A percentile compares a stretch with the other conserved stretches of the same genome.
Evolutionary conservation across 331 rosid genomes (phyloP).

Genomic region (Pyrus hybrid): DNA sequence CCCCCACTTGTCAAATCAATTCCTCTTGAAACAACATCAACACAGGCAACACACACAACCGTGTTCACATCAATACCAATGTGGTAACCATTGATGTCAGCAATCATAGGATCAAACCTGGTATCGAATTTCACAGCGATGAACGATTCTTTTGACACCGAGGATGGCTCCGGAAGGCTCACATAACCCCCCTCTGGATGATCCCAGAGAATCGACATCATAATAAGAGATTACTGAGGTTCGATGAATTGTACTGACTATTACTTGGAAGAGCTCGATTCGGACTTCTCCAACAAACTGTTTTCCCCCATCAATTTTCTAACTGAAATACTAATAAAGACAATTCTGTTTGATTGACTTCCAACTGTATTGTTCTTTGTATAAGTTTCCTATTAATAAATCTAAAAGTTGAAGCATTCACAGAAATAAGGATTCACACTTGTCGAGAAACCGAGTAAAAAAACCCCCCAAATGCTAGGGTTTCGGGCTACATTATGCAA

Average conservation of each 20-base stretch:
- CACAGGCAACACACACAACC: slow-evolving; percentile 33
- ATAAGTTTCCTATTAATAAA: not conserved
- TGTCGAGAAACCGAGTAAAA: not conserved
- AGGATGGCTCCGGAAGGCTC: too few species aligned
- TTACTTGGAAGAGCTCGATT: too few species aligned
- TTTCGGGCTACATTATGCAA: not conserved
- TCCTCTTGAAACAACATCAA: slow-evolving; percentile 38
- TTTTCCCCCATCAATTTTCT: too few species aligned
- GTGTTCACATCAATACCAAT: slow-evolving; percentile 39
- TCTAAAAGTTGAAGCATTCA: not conserved
- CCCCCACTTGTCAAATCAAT: slow-evolving; percentile 51
- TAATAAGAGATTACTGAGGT: too few species aligned
- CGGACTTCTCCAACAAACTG: too few species aligned
- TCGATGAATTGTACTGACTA: too few species aligned
- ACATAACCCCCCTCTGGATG: too few species aligned
- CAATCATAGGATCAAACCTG: slow-evolving; percentile 45
- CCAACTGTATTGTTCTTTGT: not conserved
- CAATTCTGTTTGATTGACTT: not conserved
- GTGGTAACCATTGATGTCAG: slow-evolving; percentile 60
- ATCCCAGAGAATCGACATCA: slow-evolving; percentile 3
- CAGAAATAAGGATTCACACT: not conserved
- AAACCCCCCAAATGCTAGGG: slow-evolving; percentile 5
- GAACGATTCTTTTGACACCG: slow-evolving; percentile 21
- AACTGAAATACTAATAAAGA: not conserved
- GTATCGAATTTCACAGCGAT: slow-evolving; percentile 74